A percentile compares a stretch with the other conserved stretches of the same genome.
Evolutionary conservation across 768 basidiomycete species (phyloP).

Genomic region (Trametes coccinea): DNA sequence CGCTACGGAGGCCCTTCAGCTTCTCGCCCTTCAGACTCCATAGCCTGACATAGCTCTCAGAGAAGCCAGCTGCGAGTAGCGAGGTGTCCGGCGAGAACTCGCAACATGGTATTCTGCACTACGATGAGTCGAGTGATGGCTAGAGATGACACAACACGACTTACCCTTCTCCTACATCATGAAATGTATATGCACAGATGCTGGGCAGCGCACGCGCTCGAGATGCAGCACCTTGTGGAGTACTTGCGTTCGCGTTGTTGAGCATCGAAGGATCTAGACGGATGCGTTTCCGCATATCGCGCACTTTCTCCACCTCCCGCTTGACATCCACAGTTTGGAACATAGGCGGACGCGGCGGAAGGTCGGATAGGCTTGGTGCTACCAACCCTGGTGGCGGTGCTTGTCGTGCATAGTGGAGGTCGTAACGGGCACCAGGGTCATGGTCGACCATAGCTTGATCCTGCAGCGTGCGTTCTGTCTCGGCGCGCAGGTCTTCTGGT

Average conservation of each 20-base stretch:
- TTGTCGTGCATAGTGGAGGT: conserved; percentile 55
- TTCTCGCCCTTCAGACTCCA: conserved; percentile 96
- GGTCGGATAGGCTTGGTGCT: conserved; percentile 67
- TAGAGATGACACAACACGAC: conserved; percentile 28
- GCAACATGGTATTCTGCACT: conserved; percentile 74
- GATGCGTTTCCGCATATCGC: conserved; percentile 91
- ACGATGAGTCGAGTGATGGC: not conserved
- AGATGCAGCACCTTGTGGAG: conserved; percentile 56
- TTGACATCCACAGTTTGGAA: conserved; percentile 89
- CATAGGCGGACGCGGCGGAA: conserved; percentile 76
- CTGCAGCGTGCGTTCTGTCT: conserved; percentile 75
- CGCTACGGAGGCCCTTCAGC: conserved; percentile 72
- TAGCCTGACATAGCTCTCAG: conserved; percentile 91
- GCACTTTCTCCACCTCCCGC: conserved; percentile 84
- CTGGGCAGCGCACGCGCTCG: conserved; percentile 79
- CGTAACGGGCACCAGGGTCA: conserved; percentile 66
- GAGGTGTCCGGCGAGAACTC: conserved; percentile 91
- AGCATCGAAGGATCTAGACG: conserved; percentile 77
- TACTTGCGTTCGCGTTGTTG: conserved; percentile 55
- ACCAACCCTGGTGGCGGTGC: conserved; percentile 53
- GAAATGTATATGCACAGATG: conserved; percentile 92
- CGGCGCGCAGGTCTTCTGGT: conserved; percentile 74
- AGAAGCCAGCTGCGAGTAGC: conserved; percentile 91
- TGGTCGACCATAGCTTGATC: conserved; percentile 81
- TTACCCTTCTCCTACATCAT: conserved; percentile 94